Base-by-base conservation (phyloP, 306 rosid species). In the Cucurbita pepo region DNA sequence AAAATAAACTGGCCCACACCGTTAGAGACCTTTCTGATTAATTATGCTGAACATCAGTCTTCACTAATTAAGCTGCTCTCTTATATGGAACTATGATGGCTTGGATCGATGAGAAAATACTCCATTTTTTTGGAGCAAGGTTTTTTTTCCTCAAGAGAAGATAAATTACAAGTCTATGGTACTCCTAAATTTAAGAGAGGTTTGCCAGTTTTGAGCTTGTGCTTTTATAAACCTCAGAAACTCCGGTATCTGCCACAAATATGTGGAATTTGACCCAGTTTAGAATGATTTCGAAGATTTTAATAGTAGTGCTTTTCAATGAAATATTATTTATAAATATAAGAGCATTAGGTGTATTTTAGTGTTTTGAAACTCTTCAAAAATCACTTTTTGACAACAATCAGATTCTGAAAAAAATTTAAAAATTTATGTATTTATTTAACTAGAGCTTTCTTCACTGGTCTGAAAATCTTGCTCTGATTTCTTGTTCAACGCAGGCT, bases 401-500 rank as follows among this genome's bases (percentile, higher is more conserved):
- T 14, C 43, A 59, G 13, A 30, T 30, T 5, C 64, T 11, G 18
- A 34, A 12, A 30, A 30, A 9, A 5, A 3, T 25, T 59, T 7
- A 8, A 59, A 59, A 59, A 25, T 25, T 25, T 25, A 6, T 37
- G 11, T 0, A 12, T 34, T 34, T 12, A 7, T 5, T 59, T 14
- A 16, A 34, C 43, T 13, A 34, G 3, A 57, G 30, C 44, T 34
- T 9, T 6, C 12, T 50, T 14, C 54, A 50, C 13, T n/a, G 18
- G 3, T 50, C 54, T 13, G 1, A 4, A 50, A 50, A n/a, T 50
- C 18, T 14, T 50, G 5, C 18, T 50, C 3, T 6, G 2, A 15
- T 50, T 50, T 4, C 15, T 50, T 50, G 47, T 54, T 16, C n/a
- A 66, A 41, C 59, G 65, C 89, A 92, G 98, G 87, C 84, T 56